Conservation (phyloP, 148 eudicot genomes). For the Camellia granthamiana region DNA sequence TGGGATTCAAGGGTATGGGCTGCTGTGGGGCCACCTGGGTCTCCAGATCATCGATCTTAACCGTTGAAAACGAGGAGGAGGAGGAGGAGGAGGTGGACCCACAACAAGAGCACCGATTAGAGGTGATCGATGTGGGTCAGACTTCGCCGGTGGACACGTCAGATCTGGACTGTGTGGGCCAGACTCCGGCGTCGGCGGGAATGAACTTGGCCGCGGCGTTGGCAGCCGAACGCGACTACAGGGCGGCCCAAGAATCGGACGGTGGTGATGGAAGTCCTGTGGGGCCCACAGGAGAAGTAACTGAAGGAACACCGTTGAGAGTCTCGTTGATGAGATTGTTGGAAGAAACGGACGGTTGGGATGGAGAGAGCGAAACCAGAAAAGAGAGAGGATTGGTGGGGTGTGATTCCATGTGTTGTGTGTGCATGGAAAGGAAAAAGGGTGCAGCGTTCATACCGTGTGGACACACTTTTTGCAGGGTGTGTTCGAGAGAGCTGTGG, state of each 20-base stretch:
- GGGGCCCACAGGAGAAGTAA: neutral
- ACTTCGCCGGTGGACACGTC: neutral
- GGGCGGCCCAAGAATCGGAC: slow-evolving; percentile 33
- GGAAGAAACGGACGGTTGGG: slow-evolving; percentile 57
- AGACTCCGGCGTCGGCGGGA: slow-evolving; percentile 23
- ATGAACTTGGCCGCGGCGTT: slow-evolving; percentile 72
- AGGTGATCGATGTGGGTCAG: neutral
- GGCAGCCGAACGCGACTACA: slow-evolving; percentile 60
- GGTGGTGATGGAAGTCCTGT: slow-evolving; percentile 14
- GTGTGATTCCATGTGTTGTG: slow-evolving; percentile 71
- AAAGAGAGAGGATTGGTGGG: slow-evolving; percentile 18
- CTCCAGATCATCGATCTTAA: slow-evolving; percentile 18
- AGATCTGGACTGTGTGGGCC: slow-evolving; percentile 20
- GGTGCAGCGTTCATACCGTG: slow-evolving; percentile 96
- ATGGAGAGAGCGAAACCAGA: slow-evolving; percentile 21
- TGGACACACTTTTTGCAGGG: slow-evolving; percentile 95
- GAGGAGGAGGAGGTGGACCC: slow-evolving; percentile 24
- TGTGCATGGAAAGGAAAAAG: slow-evolving; percentile 93
- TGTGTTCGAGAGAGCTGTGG: slow-evolving; percentile 85
- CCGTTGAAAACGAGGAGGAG: slow-evolving; percentile 20
- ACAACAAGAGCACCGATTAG: neutral
- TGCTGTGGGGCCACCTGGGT: slow-evolving; percentile 68
- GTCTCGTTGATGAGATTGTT: slow-evolving; percentile 81
- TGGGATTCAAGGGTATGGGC: slow-evolving; percentile 49
- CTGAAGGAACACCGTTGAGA: slow-evolving; percentile 37